Evolutionary conservation across 495 filamentous ascomycete species (phyloP).

Genomic region (Talaromyces thailandensis): DNA sequence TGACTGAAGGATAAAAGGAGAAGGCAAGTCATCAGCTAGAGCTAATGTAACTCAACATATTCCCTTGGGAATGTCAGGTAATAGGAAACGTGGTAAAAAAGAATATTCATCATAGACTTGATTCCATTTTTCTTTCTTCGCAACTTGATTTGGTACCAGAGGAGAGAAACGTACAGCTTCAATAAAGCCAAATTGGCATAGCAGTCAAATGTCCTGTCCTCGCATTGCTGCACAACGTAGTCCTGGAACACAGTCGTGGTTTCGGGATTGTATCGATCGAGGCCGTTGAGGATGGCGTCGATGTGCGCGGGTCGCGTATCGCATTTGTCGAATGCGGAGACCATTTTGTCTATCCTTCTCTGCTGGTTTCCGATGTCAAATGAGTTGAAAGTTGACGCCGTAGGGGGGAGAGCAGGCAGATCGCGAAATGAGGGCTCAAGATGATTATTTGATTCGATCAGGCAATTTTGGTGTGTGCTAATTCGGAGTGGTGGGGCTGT

Average conservation of each 20-base stretch:
- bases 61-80: slow-evolving; percentile 57
- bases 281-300: slow-evolving; percentile 79
- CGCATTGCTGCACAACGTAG: slow-evolving; percentile 91
- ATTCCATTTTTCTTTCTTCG: slow-evolving; percentile 1
- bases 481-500: not conserved
- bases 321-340: slow-evolving; percentile 45
- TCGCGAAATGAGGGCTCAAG: not conserved
- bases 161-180: slow-evolving; percentile 75
- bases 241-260: slow-evolving; percentile 90
- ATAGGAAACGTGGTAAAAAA: slow-evolving; percentile 89
- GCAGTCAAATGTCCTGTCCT: slow-evolving; percentile 85
- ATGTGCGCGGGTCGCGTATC: slow-evolving; percentile 76
- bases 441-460: not conserved
- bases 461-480: not conserved
- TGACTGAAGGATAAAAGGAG: not conserved
- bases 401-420: not conserved
- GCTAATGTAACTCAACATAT: slow-evolving; percentile 32
- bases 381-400: not conserved
- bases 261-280: slow-evolving; percentile 98
- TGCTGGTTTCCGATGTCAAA: not conserved
- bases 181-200: slow-evolving; percentile 92
- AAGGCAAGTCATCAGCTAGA: slow-evolving; percentile 48
- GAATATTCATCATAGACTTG: slow-evolving; percentile 55
- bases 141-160: slow-evolving; percentile 4
- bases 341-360: slow-evolving; percentile 22